Evolutionary conservation across 495 filamentous ascomycete genomes (phyloP).

Genomic region (Penicillium arizonense): DNA sequence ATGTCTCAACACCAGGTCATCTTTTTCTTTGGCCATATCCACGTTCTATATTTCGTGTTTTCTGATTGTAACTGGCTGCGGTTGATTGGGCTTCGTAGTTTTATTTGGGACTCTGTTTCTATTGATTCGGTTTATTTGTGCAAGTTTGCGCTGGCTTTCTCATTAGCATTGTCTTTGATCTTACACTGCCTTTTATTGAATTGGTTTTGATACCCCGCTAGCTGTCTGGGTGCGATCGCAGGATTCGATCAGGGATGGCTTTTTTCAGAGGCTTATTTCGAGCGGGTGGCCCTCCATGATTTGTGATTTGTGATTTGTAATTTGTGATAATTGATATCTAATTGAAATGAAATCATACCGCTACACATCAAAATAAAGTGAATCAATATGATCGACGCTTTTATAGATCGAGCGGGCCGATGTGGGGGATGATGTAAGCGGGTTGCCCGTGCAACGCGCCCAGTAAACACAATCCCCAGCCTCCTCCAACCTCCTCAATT

Average conservation of each 20-base stretch:
- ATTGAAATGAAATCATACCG: neutral
- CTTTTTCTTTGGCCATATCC: constrained; percentile 21
- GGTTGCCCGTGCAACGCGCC: constrained; percentile 22
- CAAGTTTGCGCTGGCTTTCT: neutral
- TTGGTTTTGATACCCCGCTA: constrained; percentile 8
- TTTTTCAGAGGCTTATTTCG: neutral
- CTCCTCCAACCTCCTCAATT: constrained; percentile 47
- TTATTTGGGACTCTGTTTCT: constrained; percentile 1
- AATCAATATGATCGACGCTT: neutral
- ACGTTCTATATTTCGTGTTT: constrained; percentile 1
- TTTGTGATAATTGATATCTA: neutral
- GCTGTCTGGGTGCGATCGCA: constrained; percentile 5
- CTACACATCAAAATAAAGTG: neutral
- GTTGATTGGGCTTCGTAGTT: neutral
- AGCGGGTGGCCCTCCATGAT: neutral
- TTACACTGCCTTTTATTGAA: constrained; percentile 1
- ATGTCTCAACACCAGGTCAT: constrained; percentile 28
- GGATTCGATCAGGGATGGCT: neutral
- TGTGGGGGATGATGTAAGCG: constrained; percentile 5
- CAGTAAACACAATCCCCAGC: constrained; percentile 39
- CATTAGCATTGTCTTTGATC: neutral
- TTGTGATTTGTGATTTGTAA: neutral
- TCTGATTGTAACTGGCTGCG: constrained; percentile 2
- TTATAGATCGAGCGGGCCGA: constrained; percentile 7
- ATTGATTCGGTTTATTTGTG: neutral